A percentile compares a stretch with the other conserved stretches of the same genome.
Evolutionary conservation across 495 filamentous ascomycete genomes (phyloP).

Genomic region (Umbilicaria muhlenbergii): DNA sequence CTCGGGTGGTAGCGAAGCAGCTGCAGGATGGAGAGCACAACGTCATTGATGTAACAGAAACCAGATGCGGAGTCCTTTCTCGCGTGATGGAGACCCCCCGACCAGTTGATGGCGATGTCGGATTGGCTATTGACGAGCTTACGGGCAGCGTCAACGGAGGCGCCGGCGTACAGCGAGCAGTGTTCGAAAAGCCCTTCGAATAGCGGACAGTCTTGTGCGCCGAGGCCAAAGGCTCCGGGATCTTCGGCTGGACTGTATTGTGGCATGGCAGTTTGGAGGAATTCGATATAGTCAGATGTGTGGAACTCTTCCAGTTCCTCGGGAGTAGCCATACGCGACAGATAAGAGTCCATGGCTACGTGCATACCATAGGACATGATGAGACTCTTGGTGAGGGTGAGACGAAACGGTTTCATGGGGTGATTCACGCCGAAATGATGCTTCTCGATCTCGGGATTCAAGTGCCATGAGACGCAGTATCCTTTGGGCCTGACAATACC

Average conservation of each 20-base stretch:
- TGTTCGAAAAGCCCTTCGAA: slow-evolving; percentile 94
- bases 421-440: slow-evolving; percentile 92
- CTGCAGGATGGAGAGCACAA: slow-evolving; percentile 87
- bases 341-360: slow-evolving; percentile 85
- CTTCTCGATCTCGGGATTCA: slow-evolving; percentile 81
- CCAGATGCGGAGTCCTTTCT: slow-evolving; percentile 87
- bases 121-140: slow-evolving; percentile 75
- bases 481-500: slow-evolving; percentile 64
- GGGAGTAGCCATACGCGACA: slow-evolving; percentile 64
- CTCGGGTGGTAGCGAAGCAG: slow-evolving; percentile 77
- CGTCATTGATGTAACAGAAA: slow-evolving; percentile 98
- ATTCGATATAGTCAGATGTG: slow-evolving; percentile 76
- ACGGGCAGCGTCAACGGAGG: slow-evolving; percentile 77
- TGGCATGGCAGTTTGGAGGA: slow-evolving; percentile 43
- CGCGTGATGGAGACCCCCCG: slow-evolving; percentile 91
- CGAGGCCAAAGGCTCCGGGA: slow-evolving; percentile 55
- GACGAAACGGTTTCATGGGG: slow-evolving; percentile 97
- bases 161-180: slow-evolving; percentile 83
- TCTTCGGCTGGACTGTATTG: slow-evolving; percentile 21
- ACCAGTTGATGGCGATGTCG: slow-evolving; percentile 97
- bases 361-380: slow-evolving; percentile 91
- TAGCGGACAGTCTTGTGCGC: slow-evolving; percentile 77
- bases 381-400: slow-evolving; percentile 87
- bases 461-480: slow-evolving; percentile 84
- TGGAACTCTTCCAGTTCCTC: slow-evolving; percentile 86